Evolutionary conservation across 768 basidiomycete species (phyloP), one percentile per base, ranked within the genome.

Genomic region (Strobilomyces confusus): DNA sequence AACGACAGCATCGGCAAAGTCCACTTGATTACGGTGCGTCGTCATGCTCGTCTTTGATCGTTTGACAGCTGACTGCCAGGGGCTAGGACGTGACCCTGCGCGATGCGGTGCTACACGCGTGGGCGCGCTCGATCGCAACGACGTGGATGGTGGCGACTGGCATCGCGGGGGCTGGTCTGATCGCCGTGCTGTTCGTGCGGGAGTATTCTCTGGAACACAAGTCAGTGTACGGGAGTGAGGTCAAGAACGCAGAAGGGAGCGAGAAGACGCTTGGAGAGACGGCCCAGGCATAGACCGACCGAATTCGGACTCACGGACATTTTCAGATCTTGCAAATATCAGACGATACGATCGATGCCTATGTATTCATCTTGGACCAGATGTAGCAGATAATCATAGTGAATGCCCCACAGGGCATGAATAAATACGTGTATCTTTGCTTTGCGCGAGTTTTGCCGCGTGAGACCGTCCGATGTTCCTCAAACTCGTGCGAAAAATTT

Each of bases 121-220:
- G 81, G 68, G 76, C 86, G 26, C 26, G 26, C 26, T 26, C 26
- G 26, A 26, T 26, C 26, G 26, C 26, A 8, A 26, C 26, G 26
- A n/a, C 73, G 74, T 29, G 87, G 86, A 57, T 86, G 30, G 80
- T 83, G 7, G 76, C 75, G 67, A 83, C 82, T 11, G 85, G 82
- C 0, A 69, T 88, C 36, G 49, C 79, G 5, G 82, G 80, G 14
- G 74, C 73, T 29, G 74, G 77, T 37, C 78, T 86, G 52, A 57
- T 86, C 30, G 51, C 75, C 55, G 63, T 78, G 15, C 58, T 86
- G 32, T 77, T 84, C 59, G 51, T 90, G 22, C 75, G 81, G 43
- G 73, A 74, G 30, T 88, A 89, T 66, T 76, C 82, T 23, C 69
- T 88, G 20, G 68, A 79, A 46, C 77, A 84, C 2, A 74, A 72